Conservation (phyloP, 257 asterid species). For the Jacaranda copaia region DNA sequence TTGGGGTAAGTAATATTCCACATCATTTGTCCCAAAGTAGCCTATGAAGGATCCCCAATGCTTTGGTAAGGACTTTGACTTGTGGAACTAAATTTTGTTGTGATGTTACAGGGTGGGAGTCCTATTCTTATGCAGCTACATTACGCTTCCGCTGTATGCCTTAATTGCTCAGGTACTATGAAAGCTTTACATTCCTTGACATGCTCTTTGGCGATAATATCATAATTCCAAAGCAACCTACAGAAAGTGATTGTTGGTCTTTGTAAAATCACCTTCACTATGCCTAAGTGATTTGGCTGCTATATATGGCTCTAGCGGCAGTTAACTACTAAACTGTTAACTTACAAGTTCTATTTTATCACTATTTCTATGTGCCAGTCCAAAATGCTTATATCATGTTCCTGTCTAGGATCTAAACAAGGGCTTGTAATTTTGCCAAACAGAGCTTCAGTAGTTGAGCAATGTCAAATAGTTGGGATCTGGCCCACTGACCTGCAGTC, state of each 20-base stretch:
- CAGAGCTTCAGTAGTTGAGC: too few relatives aligned
- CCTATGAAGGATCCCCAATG: not conserved
- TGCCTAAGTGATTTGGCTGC: not conserved
- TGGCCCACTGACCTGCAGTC: too few relatives aligned
- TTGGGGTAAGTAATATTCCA: conserved; percentile 61
- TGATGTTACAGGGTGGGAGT: conserved; percentile 64
- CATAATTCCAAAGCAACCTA: not conserved
- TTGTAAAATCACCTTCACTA: not conserved
- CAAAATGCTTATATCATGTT: too few relatives aligned
- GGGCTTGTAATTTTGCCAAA: too few relatives aligned
- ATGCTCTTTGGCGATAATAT: not conserved
- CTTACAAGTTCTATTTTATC: too few relatives aligned
- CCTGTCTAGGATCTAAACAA: too few relatives aligned
- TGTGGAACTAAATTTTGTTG: conserved; percentile 3
- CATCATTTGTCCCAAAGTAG: conserved; percentile 16
- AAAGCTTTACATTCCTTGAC: not conserved
- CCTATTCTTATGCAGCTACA: conserved; percentile 84
- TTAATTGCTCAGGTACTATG: conserved; percentile 79
- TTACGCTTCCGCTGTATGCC: conserved; percentile 89
- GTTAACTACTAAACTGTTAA: too few relatives aligned
- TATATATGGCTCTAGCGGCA: too few relatives aligned
- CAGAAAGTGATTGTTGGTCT: not conserved
- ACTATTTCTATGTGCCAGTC: too few relatives aligned
- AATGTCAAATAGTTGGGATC: too few relatives aligned
- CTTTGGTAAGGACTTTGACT: conserved; percentile 16